phyloP scores from a whole-genome alignment of 345 rosid species.

The Barbarea vulgaris region DNA sequence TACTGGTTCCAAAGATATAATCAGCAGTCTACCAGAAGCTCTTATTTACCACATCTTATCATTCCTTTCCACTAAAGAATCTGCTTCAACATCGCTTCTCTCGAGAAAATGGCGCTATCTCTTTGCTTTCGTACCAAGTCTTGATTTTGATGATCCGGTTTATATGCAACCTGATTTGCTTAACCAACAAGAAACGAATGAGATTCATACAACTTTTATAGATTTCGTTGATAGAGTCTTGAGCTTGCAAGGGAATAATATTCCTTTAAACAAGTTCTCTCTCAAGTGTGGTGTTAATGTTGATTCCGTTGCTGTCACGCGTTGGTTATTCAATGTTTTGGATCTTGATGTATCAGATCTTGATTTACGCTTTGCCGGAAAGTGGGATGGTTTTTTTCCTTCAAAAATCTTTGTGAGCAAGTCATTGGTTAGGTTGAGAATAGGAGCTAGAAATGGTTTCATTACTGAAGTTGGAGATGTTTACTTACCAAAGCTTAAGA shows the following conservation, averaged over 20 bases:
- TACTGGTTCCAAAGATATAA: neutral
- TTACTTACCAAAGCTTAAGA: neutral
- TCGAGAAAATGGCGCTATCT: neutral
- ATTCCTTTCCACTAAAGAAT: conserved; percentile 7
- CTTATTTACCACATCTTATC: conserved; percentile 4
- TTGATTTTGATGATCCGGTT: conserved; percentile 9
- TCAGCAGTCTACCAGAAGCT: conserved; percentile 3
- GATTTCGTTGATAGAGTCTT: neutral
- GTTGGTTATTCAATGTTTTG: neutral
- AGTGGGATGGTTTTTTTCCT: neutral
- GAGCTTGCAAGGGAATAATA: neutral
- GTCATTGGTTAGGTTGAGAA: neutral
- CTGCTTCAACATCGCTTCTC: conserved; percentile 17
- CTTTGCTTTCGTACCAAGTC: neutral
- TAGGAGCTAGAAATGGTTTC: neutral
- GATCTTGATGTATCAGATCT: neutral
- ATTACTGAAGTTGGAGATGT: neutral
- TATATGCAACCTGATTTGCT: neutral
- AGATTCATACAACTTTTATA: neutral
- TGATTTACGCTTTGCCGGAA: neutral
- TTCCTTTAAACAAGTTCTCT: neutral
- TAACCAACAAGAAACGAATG: neutral
- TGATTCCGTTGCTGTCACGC: neutral
- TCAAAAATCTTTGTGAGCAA: neutral
- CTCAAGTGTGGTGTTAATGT: neutral